Percentiles rank a stretch among this genome's conserved stretches.
phyloP scores from a whole-genome alignment of 305 asterid species.

The Solanum chacoense region DNA sequence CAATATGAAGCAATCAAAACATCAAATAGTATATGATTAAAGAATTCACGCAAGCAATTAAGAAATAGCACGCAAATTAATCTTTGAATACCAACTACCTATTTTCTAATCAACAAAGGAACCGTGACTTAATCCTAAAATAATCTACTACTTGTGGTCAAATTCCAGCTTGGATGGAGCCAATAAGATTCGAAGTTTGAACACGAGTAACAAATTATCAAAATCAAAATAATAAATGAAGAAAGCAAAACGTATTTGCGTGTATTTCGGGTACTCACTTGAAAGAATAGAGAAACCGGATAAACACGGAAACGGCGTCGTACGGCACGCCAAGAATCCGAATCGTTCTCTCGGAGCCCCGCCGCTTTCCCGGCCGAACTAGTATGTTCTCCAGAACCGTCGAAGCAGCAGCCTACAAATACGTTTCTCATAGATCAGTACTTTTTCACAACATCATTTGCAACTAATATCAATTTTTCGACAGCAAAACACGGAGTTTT shows the following conservation, averaged over 20 bases:
- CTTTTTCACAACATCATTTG: background rate
- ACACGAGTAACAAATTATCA: background rate
- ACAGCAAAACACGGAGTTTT: background rate
- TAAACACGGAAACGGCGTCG: conserved; percentile 64
- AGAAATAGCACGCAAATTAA: background rate
- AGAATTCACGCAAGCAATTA: background rate
- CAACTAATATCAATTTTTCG: background rate
- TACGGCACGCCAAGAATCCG: conserved; percentile 69
- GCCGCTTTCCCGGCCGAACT: conserved; percentile 52
- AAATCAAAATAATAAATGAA: background rate
- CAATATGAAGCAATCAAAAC: background rate
- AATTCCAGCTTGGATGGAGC: background rate
- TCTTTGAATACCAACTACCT: background rate
- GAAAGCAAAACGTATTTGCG: background rate
- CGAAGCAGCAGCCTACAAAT: conserved; percentile 64
- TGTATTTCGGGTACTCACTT: conserved; percentile 37
- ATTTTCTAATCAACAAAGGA: background rate
- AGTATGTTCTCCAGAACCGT: conserved; percentile 68
- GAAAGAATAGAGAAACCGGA: conserved; percentile 58
- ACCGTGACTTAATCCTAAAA: background rate
- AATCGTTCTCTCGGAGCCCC: conserved; percentile 35
- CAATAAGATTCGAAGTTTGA: background rate
- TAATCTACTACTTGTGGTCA: background rate
- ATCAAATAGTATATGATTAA: background rate
- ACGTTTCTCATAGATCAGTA: background rate